A percentile compares a stretch with the other conserved stretches of the same genome.
phyloP scores from a whole-genome alignment of 2,329 filamentous ascomycete species.

The Bipolaris sorokiniana region DNA sequence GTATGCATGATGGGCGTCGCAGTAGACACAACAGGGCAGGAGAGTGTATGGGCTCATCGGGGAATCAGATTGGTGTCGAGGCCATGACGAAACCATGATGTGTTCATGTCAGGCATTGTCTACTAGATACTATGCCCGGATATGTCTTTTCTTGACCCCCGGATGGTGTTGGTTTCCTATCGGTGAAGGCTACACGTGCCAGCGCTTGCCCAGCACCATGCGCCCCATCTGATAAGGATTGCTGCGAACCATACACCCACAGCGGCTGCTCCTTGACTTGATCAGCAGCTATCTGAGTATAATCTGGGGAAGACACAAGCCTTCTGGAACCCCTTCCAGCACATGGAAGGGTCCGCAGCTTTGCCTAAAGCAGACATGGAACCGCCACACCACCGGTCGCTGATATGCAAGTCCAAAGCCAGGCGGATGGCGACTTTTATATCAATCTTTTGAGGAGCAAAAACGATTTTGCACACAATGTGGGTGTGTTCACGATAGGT shows the following conservation, averaged over 20 bases:
- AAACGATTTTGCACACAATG: not conserved
- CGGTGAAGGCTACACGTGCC: conserved; percentile 6
- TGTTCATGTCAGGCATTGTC: not conserved
- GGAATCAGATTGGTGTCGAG: not conserved
- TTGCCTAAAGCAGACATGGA: conserved; percentile 35
- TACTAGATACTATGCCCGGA: not conserved
- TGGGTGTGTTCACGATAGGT: not conserved
- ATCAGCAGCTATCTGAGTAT: conserved; percentile 29
- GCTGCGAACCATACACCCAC: not conserved
- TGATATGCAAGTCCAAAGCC: conserved; percentile 11
- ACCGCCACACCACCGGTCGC: conserved; percentile 33
- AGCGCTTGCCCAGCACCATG: conserved; percentile 14
- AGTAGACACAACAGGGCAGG: not conserved
- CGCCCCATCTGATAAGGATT: not conserved
- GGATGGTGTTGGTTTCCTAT: conserved; percentile 5
- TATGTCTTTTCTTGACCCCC: not conserved
- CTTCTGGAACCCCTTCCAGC: conserved; percentile 29
- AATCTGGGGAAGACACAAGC: conserved; percentile 35
- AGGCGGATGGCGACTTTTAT: not conserved
- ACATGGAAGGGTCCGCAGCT: conserved; percentile 29
- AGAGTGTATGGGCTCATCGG: not conserved
- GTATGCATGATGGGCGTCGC: conserved; percentile 7
- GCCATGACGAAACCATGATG: not conserved
- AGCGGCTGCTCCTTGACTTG: conserved; percentile 11
- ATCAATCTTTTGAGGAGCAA: not conserved